A percentile compares a stretch with the other conserved stretches of the same genome.
Conservation (phyloP, 2,329 filamentous ascomycete species). For the Nigrospora oryzae region DNA sequence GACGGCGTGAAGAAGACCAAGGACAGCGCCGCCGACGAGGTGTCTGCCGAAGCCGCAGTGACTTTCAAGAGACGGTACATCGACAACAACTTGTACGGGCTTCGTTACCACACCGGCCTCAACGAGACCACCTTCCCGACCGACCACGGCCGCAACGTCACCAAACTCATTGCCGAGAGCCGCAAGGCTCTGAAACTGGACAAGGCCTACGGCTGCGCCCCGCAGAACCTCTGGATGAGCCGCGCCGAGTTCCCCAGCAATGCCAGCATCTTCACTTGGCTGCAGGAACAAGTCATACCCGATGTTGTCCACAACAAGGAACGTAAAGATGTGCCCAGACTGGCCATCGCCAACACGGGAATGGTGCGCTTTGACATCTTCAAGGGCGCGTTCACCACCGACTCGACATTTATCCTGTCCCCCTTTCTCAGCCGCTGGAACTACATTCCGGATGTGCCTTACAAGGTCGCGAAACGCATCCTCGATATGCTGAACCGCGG, state of each 20-base stretch:
- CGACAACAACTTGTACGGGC: constrained; percentile 83
- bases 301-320: constrained; percentile 49
- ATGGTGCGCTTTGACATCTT: constrained; percentile 94
- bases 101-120: constrained; percentile 71
- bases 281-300: constrained; percentile 68
- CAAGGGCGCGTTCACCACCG: constrained; percentile 80
- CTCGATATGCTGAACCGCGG: constrained; percentile 48
- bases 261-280: constrained; percentile 73
- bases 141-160: constrained; percentile 63
- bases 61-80: constrained; percentile 77
- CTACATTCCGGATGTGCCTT: constrained; percentile 75
- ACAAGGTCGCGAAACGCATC: constrained; percentile 63
- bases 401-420: constrained; percentile 77
- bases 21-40: constrained; percentile 14
- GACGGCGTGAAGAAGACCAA: constrained; percentile 45
- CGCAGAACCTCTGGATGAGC: constrained; percentile 72
- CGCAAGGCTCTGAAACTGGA: constrained; percentile 66
- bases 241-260: constrained; percentile 65
- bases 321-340: constrained; percentile 51
- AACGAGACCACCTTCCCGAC: constrained; percentile 70
- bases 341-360: constrained; percentile 82
- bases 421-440: constrained; percentile 77
- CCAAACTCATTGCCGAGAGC: constrained; percentile 58
- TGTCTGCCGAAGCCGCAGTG: constrained; percentile 22
- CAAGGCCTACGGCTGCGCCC: constrained; percentile 72